A percentile compares a stretch with the other conserved stretches of the same genome.
Conservation (phyloP, 1,284 basidiomycete species). For the Lignosus rhinocerotis region DNA sequence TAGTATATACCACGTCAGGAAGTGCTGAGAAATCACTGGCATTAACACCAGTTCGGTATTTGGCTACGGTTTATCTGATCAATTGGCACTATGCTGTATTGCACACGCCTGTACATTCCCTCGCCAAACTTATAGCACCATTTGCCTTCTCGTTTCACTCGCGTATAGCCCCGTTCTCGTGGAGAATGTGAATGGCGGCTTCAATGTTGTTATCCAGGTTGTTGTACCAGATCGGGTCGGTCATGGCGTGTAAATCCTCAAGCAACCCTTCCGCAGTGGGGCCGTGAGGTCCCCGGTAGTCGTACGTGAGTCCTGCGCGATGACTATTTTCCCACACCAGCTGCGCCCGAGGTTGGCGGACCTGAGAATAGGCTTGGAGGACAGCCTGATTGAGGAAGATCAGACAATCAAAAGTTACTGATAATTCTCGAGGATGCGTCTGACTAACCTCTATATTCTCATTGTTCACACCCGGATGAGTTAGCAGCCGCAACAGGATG, state of each 20-base stretch:
- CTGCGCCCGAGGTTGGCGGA: conserved; percentile 49
- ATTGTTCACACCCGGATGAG: conserved; percentile 42
- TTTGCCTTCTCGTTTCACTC: too few relatives aligned
- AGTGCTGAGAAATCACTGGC: too few relatives aligned
- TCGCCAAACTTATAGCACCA: too few relatives aligned
- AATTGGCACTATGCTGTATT: too few relatives aligned
- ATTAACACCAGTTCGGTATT: too few relatives aligned
- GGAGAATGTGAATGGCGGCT: conserved; percentile 28
- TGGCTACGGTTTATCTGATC: too few relatives aligned
- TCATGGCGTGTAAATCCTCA: conserved; percentile 39
- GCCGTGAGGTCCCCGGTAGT: conserved; percentile 28
- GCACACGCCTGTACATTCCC: too few relatives aligned
- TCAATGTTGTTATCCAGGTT: conserved; percentile 41
- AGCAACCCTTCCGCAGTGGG: conserved; percentile 18
- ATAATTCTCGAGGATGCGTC: not conserved
- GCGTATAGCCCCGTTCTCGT: conserved; percentile 20
- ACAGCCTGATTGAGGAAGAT: conserved; percentile 34
- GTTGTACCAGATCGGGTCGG: conserved; percentile 50
- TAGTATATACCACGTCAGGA: too few relatives aligned
- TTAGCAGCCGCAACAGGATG: conserved; percentile 49
- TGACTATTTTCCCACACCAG: conserved; percentile 43
- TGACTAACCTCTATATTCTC: conserved; percentile 48
- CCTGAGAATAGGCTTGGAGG: conserved; percentile 44
- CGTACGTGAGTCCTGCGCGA: conserved; percentile 37
- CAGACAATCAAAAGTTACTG: not conserved